These are phyloP conservation scores for Sarocladium brachiariae DNA, from an alignment of 2,329 filamentous ascomycete species.

Conservation along the genomic window DNA sequence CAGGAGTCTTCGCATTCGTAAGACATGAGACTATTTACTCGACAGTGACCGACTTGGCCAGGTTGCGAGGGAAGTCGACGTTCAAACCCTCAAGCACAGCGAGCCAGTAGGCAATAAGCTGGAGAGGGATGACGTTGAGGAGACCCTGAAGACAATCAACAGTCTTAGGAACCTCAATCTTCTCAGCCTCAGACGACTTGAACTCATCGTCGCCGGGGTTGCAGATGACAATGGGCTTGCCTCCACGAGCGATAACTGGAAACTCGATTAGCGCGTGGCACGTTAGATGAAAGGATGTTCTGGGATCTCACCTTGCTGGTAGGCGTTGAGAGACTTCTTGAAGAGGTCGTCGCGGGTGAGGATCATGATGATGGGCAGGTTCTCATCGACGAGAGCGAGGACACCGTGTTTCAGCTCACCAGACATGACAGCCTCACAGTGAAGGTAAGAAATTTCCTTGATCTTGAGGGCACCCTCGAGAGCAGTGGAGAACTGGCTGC, in stretches of 20 bases:
- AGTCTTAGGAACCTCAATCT: conserved; percentile 94
- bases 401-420: conserved; percentile 99
- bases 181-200: conserved; percentile 78
- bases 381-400: conserved; percentile 92
- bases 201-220: conserved; percentile 88
- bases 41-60: conserved; percentile 98
- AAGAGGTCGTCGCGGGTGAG: conserved; percentile 94
- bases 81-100: conserved; percentile 93
- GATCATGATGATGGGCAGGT: conserved; percentile 99
- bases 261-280: conserved; percentile 15
- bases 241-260: conserved; percentile 84
- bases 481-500: conserved; percentile 93
- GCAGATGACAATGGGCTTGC: conserved; percentile 98
- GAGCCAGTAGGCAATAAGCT: conserved; percentile 98
- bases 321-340: conserved; percentile 98
- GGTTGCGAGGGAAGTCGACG: conserved; percentile 96
- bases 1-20: conserved; percentile 8
- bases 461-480: conserved; percentile 98
- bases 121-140: conserved; percentile 93
- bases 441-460: conserved; percentile 99
- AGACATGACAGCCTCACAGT: conserved; percentile 99
- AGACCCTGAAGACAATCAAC: conserved; percentile 94
- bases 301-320: conserved; percentile 72
- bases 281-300: background rate
- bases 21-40: conserved; percentile 54